Percentiles rank a stretch among this genome's conserved stretches.
phyloP scores from a whole-genome alignment of 83 land plant genomes.

The Picea abies region DNA sequence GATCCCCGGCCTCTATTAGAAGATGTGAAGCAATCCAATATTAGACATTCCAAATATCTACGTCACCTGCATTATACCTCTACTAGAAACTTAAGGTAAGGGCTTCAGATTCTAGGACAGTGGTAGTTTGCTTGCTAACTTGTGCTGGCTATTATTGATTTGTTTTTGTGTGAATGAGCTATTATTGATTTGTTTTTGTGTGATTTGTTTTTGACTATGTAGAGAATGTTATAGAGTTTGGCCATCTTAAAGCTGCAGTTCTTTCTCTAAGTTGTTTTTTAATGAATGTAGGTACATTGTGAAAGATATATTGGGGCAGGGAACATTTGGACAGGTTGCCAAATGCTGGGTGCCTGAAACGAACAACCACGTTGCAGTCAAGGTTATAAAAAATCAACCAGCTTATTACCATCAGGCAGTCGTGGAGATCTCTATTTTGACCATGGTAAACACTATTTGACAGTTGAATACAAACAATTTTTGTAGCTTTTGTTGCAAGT shows the following conservation, averaged over 20 bases:
- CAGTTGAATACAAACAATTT: not conserved
- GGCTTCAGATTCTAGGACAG: too few species aligned
- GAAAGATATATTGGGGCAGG: slow-evolving; percentile 94
- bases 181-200: too few species aligned
- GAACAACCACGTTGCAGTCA: slow-evolving; percentile 79
- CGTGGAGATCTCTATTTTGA: slow-evolving; percentile 79
- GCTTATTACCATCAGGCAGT: slow-evolving; percentile 93
- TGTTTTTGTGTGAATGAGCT: too few species aligned
- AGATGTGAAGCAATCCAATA: too few species aligned
- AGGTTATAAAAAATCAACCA: slow-evolving; percentile 90
- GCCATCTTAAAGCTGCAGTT: not conserved
- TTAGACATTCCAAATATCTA: too few species aligned
- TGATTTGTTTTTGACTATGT: not conserved
- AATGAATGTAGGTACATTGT: slow-evolving; percentile 66
- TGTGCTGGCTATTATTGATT: too few species aligned
- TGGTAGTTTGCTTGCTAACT: too few species aligned
- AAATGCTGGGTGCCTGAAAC: slow-evolving; percentile 82
- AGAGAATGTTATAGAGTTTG: not conserved
- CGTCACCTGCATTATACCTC: too few species aligned
- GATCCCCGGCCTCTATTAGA: too few species aligned
- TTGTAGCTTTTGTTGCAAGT: not conserved
- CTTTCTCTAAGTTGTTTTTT: not conserved
- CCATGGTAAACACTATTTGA: slow-evolving; percentile 43
- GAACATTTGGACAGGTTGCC: slow-evolving; percentile 98
- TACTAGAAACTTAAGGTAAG: too few species aligned